Conservation (phyloP, 2,329 filamentous ascomycete genomes). For the Cordyceps farinosa region DNA sequence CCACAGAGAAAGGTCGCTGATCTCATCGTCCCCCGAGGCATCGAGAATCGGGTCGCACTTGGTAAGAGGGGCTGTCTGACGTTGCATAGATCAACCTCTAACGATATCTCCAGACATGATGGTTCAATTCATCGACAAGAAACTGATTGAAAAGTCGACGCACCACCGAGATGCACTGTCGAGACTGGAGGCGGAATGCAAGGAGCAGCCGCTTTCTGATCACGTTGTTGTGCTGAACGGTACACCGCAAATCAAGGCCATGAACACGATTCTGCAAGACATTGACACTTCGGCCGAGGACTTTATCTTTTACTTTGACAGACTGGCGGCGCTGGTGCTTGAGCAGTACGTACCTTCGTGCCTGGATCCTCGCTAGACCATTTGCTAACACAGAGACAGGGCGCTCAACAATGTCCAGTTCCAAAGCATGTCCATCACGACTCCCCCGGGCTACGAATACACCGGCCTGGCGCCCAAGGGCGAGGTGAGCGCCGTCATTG, state of each 20-base stretch:
- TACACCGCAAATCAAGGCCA: constrained; percentile 77
- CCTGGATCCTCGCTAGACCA: no score
- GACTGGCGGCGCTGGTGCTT: constrained; percentile 77
- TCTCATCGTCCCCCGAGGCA: constrained; percentile 89
- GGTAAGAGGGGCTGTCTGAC: constrained; percentile 36
- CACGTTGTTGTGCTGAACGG: constrained; percentile 72
- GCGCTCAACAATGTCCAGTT: constrained; percentile 77
- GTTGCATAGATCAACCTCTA: background rate
- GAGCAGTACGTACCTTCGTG: constrained; percentile 56
- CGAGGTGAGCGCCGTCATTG: constrained; percentile 78
- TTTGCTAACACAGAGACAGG: constrained; percentile 38
- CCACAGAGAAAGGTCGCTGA: constrained; percentile 90
- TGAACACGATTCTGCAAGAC: constrained; percentile 87
- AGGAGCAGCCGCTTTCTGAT: constrained; percentile 67
- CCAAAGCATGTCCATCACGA: constrained; percentile 59
- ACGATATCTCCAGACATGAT: constrained; percentile 67
- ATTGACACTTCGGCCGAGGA: constrained; percentile 77
- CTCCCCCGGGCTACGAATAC: constrained; percentile 68
- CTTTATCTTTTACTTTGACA: constrained; percentile 97
- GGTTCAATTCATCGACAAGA: constrained; percentile 85
- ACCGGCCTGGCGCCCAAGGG: constrained; percentile 67
- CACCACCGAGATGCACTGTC: constrained; percentile 77
- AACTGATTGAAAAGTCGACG: constrained; percentile 78
- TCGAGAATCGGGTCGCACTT: constrained; percentile 93
- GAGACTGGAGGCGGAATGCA: constrained; percentile 68